phyloP scores from a whole-genome alignment of 768 basidiomycete species.

The Suillus subalutaceus region DNA sequence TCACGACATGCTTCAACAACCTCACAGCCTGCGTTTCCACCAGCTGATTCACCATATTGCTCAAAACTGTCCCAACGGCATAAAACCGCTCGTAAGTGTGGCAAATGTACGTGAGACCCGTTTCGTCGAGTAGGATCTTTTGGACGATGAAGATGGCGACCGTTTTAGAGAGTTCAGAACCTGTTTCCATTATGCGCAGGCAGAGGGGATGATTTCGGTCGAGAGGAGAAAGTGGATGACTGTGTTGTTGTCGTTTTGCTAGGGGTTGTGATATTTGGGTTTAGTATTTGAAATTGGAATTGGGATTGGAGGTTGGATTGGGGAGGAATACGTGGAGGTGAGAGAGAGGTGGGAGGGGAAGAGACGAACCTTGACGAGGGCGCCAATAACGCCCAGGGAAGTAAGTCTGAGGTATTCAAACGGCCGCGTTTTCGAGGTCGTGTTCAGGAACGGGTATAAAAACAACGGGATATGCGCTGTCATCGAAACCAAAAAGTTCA shows the following conservation, averaged over 20 bases:
- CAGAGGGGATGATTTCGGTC: slow-evolving; percentile 99
- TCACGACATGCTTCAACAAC: slow-evolving; percentile 95
- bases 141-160: slow-evolving; percentile 99
- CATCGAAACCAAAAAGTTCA: slow-evolving; percentile 10
- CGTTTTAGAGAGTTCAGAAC: slow-evolving; percentile 97
- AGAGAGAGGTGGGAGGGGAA: background rate
- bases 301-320: background rate
- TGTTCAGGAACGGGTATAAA: slow-evolving; percentile 98
- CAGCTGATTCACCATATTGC: slow-evolving; percentile 98
- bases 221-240: slow-evolving; percentile 99
- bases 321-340: background rate
- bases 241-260: slow-evolving; percentile 99
- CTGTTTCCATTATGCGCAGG: slow-evolving; percentile 99
- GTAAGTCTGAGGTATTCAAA: slow-evolving; percentile 99
- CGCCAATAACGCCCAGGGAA: slow-evolving; percentile 98
- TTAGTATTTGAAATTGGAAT: background rate
- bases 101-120: slow-evolving; percentile 97
- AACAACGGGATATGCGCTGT: slow-evolving; percentile 93
- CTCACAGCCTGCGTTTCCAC: slow-evolving; percentile 98
- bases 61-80: slow-evolving; percentile 96
- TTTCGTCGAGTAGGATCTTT: slow-evolving; percentile 96
- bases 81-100: slow-evolving; percentile 99
- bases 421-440: slow-evolving; percentile 97
- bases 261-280: slow-evolving; percentile 18
- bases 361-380: slow-evolving; percentile 85